phyloP scores from a whole-genome alignment of 139 green algal genomes.

The Picochlorum costavermella region DNA sequence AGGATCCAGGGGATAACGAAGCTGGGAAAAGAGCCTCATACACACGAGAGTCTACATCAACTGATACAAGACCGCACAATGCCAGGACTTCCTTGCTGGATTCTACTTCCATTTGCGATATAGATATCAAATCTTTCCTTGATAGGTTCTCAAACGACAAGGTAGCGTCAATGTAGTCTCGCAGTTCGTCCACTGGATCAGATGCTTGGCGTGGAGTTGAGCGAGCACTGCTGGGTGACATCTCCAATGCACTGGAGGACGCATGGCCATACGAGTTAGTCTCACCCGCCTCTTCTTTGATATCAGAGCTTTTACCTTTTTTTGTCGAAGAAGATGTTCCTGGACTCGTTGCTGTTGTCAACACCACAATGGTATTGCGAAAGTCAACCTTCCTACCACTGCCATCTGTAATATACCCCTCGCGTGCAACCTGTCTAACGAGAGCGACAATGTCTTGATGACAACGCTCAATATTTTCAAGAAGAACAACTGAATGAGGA shows the following conservation, averaged over 20 bases:
- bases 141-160: background rate
- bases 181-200: background rate
- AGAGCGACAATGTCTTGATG: constrained; percentile 23
- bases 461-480: constrained; percentile 34
- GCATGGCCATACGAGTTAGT: too few species aligned
- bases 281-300: too few species aligned
- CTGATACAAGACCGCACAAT: background rate
- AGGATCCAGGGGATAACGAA: too few species aligned
- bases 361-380: constrained; percentile 16
- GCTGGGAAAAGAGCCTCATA: background rate
- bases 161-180: background rate
- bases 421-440: constrained; percentile 14
- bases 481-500: constrained; percentile 56
- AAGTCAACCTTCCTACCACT: constrained; percentile 24
- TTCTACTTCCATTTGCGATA: background rate
- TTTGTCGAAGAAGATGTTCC: too few species aligned
- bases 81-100: background rate
- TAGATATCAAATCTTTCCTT: background rate
- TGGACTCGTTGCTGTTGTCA: constrained; percentile 2
- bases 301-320: too few species aligned
- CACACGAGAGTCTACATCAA: background rate
- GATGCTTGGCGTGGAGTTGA: too few species aligned
- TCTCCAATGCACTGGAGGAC: too few species aligned
- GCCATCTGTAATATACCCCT: constrained; percentile 18
- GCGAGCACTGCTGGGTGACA: too few species aligned